phyloP scores from a whole-genome alignment of 2,329 filamentous ascomycete species.

The Venturia pyrina region DNA sequence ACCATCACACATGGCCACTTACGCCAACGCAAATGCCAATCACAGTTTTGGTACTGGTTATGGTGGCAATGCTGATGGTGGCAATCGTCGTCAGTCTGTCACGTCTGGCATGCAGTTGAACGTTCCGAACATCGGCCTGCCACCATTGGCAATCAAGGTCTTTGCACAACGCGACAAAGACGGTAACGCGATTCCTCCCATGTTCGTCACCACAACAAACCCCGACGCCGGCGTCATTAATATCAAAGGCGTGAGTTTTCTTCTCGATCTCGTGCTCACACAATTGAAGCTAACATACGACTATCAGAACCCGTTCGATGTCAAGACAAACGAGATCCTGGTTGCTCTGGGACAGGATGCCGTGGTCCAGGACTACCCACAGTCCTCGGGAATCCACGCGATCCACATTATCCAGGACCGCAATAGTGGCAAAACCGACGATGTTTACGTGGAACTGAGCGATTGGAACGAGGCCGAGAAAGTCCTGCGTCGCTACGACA shows the following conservation, averaged over 20 bases:
- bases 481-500: neutral
- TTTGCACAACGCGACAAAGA: constrained; percentile 17
- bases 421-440: constrained; percentile 6
- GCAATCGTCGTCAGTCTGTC: neutral
- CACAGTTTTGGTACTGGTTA: neutral
- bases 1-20: neutral
- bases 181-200: constrained; percentile 5
- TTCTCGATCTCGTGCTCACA: too few species aligned
- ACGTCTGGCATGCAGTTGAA: neutral
- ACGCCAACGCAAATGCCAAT: neutral
- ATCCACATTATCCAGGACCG: constrained; percentile 14
- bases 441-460: constrained; percentile 8
- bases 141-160: neutral
- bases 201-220: neutral
- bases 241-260: constrained; percentile 21
- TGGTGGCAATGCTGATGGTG: neutral
- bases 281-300: neutral
- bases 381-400: constrained; percentile 5
- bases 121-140: neutral
- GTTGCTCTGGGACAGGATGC: constrained; percentile 1
- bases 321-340: constrained; percentile 6
- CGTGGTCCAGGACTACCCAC: constrained; percentile 6
- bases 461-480: constrained; percentile 2
- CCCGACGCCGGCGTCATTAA: constrained; percentile 15
- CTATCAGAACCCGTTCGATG: neutral